Percentiles rank a stretch among this genome's conserved stretches.
phyloP scores from a whole-genome alignment of 345 rosid genomes.

The Aquilaria yunnanensis region DNA sequence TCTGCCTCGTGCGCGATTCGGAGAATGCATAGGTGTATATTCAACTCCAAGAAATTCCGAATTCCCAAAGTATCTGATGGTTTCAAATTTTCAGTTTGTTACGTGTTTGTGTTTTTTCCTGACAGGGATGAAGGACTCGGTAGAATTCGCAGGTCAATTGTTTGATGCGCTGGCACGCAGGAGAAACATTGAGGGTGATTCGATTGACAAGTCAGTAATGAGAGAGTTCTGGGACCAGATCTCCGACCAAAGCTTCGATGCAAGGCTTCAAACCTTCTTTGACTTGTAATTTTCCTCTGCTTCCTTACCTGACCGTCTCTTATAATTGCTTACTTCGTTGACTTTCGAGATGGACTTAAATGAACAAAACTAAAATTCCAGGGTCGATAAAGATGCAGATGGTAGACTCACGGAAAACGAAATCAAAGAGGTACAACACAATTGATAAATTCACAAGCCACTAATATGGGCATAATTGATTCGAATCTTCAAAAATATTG shows the following conservation, averaged over 20 bases:
- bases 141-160: slow-evolving; percentile 65
- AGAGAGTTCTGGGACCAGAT: slow-evolving; percentile 79
- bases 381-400: slow-evolving; percentile 90
- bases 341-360: slow-evolving; percentile 1
- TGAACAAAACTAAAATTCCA: slow-evolving; percentile 19
- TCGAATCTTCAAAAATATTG: not conserved
- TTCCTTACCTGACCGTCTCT: not conserved
- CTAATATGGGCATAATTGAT: not conserved
- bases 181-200: slow-evolving; percentile 41
- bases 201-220: slow-evolving; percentile 39
- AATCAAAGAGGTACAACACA: slow-evolving; percentile 51
- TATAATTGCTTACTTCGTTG: not conserved
- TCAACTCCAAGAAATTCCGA: not conserved
- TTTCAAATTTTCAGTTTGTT: not conserved
- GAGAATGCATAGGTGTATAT: slow-evolving; percentile 58
- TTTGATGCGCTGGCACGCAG: slow-evolving; percentile 62
- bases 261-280: slow-evolving; percentile 71
- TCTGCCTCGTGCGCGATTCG: slow-evolving; percentile 41
- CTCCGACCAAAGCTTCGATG: slow-evolving; percentile 64
- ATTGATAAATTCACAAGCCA: not conserved
- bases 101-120: not conserved
- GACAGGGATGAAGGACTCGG: slow-evolving; percentile 68
- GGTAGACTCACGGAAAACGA: slow-evolving; percentile 74
- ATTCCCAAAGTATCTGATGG: too few species aligned
- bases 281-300: slow-evolving; percentile 39